Percentiles rank a stretch among this genome's conserved stretches.
These are phyloP conservation scores for Eremomyces bilateralis DNA, from an alignment of 495 filamentous ascomycete species.

Conservation along the genomic window DNA sequence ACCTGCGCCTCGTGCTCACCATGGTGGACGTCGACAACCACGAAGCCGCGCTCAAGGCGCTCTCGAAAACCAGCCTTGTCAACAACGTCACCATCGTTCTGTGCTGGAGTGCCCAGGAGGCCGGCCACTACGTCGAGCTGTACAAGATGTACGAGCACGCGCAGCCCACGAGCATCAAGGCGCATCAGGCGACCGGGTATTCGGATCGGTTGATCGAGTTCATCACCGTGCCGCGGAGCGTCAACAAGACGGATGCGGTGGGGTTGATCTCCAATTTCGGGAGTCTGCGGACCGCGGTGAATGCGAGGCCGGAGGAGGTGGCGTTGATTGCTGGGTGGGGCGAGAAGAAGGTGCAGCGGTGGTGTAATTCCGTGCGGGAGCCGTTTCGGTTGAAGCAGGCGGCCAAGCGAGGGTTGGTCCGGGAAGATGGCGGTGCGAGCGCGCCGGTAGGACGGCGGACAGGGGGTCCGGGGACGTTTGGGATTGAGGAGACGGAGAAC, in stretches of 20 bases:
- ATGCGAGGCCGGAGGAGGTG: constrained; percentile 70
- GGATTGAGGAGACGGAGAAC: not conserved
- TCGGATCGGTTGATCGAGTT: constrained; percentile 84
- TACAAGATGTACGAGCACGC: constrained; percentile 88
- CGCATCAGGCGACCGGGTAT: constrained; percentile 62
- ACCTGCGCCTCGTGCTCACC: constrained; percentile 59
- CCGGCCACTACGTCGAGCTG: constrained; percentile 75
- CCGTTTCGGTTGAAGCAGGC: constrained; percentile 57
- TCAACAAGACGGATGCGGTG: constrained; percentile 89
- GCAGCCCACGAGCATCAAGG: constrained; percentile 55
- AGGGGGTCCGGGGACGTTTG: not conserved
- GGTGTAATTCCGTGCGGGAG: constrained; percentile 61
- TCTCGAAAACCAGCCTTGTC: constrained; percentile 73
- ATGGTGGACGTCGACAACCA: constrained; percentile 90
- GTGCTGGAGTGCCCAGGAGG: constrained; percentile 85
- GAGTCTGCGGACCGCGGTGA: constrained; percentile 62
- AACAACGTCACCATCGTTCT: constrained; percentile 83
- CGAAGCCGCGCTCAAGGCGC: constrained; percentile 55
- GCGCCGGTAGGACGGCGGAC: not conserved
- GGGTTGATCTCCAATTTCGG: constrained; percentile 76
- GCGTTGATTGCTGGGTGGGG: constrained; percentile 74
- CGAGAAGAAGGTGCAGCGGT: constrained; percentile 75
- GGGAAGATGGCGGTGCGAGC: not conserved
- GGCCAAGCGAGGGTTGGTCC: constrained; percentile 25
- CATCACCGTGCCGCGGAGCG: constrained; percentile 64